Evolutionary conservation across 108 stramenopile species (phyloP).

Genomic region (Nannochloropsis salina): DNA sequence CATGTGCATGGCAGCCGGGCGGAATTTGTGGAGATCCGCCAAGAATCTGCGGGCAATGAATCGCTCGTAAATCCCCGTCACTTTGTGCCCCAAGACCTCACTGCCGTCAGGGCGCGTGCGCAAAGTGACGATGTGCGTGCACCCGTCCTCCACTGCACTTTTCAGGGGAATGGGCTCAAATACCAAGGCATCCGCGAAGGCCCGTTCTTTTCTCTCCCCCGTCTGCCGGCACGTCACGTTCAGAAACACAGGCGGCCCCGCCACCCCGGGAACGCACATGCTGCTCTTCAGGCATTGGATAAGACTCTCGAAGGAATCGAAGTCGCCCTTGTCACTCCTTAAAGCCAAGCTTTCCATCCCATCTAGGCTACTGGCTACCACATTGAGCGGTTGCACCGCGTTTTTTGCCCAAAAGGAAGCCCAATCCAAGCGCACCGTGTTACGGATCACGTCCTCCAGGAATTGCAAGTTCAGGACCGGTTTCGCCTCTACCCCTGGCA

Average conservation of each 20-base stretch:
- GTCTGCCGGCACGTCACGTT: constrained; percentile 53
- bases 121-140: constrained; percentile 79
- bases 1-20: constrained; percentile 60
- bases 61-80: constrained; percentile 66
- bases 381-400: constrained; percentile 72
- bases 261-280: constrained; percentile 78
- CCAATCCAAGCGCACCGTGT: constrained; percentile 76
- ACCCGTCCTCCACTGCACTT: constrained; percentile 71
- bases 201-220: constrained; percentile 57
- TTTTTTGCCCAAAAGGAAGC: constrained; percentile 68
- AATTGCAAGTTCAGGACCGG: constrained; percentile 77
- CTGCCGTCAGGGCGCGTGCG: constrained; percentile 80
- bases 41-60: constrained; percentile 75
- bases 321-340: constrained; percentile 69
- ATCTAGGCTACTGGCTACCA: constrained; percentile 74
- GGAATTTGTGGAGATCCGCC: constrained; percentile 65
- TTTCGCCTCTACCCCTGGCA: background rate
- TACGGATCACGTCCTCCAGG: constrained; percentile 66
- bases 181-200: constrained; percentile 79
- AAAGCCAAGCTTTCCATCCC: constrained; percentile 65
- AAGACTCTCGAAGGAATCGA: constrained; percentile 65
- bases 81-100: constrained; percentile 70
- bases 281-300: constrained; percentile 73
- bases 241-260: constrained; percentile 72
- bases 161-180: constrained; percentile 79